Base-by-base conservation (phyloP, 176 grass and related monocot species). In the Themeda triandra region DNA sequence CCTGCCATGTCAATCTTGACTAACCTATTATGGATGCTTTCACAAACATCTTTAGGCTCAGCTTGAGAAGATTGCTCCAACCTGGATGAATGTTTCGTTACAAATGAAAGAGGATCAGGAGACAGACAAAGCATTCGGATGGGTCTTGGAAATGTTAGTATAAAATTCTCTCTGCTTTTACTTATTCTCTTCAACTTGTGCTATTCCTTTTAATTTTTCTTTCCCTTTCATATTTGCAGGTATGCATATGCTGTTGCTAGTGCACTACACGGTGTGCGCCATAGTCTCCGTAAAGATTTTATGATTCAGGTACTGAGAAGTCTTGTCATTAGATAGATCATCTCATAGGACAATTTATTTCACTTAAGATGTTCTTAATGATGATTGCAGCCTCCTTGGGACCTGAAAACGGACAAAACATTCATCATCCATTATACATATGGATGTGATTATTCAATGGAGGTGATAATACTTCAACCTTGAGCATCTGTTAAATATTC, bases 101-200 rank as follows among this genome's bases (percentile, higher is more conserved):
- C 82, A 85, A 83, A 99, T 99, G 96, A 99, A 99, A 94, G 89
- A 96, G 14, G 93, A 96, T 86, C 60, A 25, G 76, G 93, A 94
- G 83, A 92, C 96, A 41, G 93, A 99, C 81, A 92, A 94, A 85
- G 89, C 93, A 70, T 99, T 99, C 76, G 93, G 96, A 83, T 99
- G 96, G 96, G 96, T 99, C n/a, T 86, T 99, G 91, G 96, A 99
- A 90, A 99, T 99, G 93, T 99, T 73, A 83, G 89, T 80, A 75
- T 69, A 48, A 37, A 54, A 72, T 60, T 87, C 4, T 86, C 1
- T 79, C 29, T 72, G 37, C 41, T 51, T 64, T 67, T 63, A n/a
- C 46, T 45, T 73, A 40, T 42, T 68, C 59, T 58, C 11, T 74
- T 67, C n/a, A 51, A 69, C 63, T 54, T 81, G 36, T 58, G 63